Conservation (phyloP, 1,139 yeast species). For the Yamadazyma epiphylla region DNA sequence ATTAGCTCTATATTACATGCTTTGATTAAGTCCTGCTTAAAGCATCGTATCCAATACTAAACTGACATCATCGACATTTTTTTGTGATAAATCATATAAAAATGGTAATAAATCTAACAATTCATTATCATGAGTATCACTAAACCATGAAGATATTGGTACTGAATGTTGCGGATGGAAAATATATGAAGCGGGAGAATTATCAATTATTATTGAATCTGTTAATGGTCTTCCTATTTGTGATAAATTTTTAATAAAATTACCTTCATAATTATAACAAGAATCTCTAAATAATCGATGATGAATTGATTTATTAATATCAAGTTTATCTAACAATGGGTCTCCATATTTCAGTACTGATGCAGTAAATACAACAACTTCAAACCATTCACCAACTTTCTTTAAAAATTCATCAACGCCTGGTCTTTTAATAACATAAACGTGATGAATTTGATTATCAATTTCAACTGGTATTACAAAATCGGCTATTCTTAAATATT, state of each 20-base stretch:
- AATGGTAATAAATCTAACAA: constrained; percentile 87
- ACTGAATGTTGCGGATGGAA: constrained; percentile 98
- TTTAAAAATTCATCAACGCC: constrained; percentile 93
- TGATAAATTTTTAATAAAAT: constrained; percentile 87
- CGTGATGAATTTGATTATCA: constrained; percentile 88
- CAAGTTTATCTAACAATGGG: constrained; percentile 87
- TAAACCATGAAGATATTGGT: constrained; percentile 98
- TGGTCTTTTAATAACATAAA: constrained; percentile 93
- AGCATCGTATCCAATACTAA: constrained; percentile 68
- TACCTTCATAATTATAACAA: constrained; percentile 68
- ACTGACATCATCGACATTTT: constrained; percentile 76
- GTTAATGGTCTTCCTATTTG: constrained; percentile 89
- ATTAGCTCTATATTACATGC: too few relatives aligned
- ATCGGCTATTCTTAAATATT: constrained; percentile 87
- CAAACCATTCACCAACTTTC: constrained; percentile 81
- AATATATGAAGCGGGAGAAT: constrained; percentile 94
- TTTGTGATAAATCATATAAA: constrained; percentile 72
- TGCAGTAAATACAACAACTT: constrained; percentile 96
- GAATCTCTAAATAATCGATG: constrained; percentile 89
- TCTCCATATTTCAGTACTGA: constrained; percentile 94
- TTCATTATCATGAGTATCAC: constrained; percentile 96
- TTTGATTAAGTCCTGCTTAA: constrained; percentile 16
- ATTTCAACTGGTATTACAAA: constrained; percentile 86
- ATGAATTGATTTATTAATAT: constrained; percentile 68
- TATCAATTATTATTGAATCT: constrained; percentile 87